Evolutionary conservation across 1,284 basidiomycete genomes (phyloP).

Genomic region (Rhodotorula sp.): DNA sequence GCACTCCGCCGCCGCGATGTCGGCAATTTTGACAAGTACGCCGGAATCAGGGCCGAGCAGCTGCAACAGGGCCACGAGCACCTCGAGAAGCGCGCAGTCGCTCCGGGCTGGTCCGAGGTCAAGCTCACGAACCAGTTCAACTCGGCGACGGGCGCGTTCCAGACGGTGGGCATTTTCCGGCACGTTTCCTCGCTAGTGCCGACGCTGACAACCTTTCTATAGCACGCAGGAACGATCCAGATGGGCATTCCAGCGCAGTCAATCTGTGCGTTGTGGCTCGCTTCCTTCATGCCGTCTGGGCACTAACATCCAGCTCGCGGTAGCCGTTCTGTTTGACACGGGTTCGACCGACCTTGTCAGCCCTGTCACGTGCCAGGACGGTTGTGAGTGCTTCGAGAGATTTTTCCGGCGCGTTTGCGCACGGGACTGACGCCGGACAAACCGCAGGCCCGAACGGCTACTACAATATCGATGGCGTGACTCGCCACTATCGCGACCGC

Average conservation of each 20-base stretch:
- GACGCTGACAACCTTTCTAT: not conserved
- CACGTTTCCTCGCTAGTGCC: not conserved
- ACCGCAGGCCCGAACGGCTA: not conserved
- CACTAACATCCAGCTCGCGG: not conserved
- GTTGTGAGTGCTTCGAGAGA: not conserved
- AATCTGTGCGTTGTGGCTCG: not conserved
- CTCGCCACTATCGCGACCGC: not conserved
- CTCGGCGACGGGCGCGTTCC: not conserved
- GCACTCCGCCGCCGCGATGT: too few relatives aligned
- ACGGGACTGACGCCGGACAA: not conserved
- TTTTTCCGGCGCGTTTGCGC: too few relatives aligned
- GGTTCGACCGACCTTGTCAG: constrained; percentile 8
- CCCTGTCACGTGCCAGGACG: not conserved
- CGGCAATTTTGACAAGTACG: too few relatives aligned
- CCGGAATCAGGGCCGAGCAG: too few relatives aligned
- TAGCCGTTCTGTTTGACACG: constrained; percentile 8
- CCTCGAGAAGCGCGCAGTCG: not conserved
- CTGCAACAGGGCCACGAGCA: not conserved
- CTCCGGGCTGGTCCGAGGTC: too few relatives aligned
- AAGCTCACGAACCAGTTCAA: not conserved
- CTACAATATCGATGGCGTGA: not conserved
- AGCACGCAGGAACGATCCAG: not conserved
- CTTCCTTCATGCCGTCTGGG: not conserved
- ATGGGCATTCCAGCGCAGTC: not conserved
- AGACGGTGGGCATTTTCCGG: not conserved